Base-by-base conservation (phyloP, 257 asterid genomes). In the Haberlea rhodopensis region DNA sequence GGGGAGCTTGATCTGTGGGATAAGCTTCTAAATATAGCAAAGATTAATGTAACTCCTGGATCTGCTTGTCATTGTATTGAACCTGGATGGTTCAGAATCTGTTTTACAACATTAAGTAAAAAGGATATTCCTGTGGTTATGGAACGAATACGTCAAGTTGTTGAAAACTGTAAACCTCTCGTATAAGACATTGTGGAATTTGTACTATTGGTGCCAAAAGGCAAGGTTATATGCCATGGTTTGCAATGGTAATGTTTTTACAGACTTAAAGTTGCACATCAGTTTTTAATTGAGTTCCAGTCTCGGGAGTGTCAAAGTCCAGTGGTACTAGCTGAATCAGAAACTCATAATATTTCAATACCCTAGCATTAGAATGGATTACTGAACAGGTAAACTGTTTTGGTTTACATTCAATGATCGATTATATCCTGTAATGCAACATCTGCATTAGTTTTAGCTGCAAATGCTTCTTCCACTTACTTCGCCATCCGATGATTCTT, bases 1-100 rank as follows among this genome's bases (percentile, higher is more conserved):
- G 97, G 97, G 69, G 99, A 92, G 90, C 87, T 87, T 68, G 97
- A 90, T 68, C 76, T 94, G 59, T 94, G 95, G 88, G 88, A 90
- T 8, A 94, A 84, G 82, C 84, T 94, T 43, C 74, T 87, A 60
- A 80, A 65, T 74, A 57, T 58, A 52, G 96, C 91, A 48, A 94
- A 90, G 81, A 76, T 87, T 52, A 90, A 85, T 54, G 94, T 78
- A 8, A 85, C 94, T 53, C 96, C 99, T 60, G 99, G 97, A 27
- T 87, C 96, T 0, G 90, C 99, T 55, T 94, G 99, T 72, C 99
- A 94, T 60, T 94, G 97, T 72, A 86, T 90, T 31, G 99, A 94
- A 73, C 92, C 97, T 65, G 99, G 95, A 78, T 94, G 99, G 99
- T 94, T 94, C 71, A 78, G 99, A 67, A 72, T 85, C 67, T 94